Evolutionary conservation across 257 asterid species (phyloP).

Genomic region (Striga asiatica): DNA sequence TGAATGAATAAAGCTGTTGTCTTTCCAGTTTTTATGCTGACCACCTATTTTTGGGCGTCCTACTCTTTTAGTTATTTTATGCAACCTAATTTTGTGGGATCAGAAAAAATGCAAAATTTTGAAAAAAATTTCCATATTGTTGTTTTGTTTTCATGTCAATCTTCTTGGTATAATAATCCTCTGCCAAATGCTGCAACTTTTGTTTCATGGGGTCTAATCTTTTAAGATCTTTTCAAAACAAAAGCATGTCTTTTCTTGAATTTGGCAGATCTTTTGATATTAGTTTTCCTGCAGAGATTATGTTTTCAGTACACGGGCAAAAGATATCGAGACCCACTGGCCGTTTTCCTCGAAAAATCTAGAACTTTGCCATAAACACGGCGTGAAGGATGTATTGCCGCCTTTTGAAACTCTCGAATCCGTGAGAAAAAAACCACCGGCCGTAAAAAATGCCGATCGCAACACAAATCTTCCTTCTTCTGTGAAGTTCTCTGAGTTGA

Average conservation of each 20-base stretch:
- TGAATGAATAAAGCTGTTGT: conserved; percentile 10
- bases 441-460: conserved; percentile 17
- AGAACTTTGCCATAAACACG: conserved; percentile 62
- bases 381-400: conserved; percentile 52
- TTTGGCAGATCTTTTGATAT: neutral
- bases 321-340: conserved; percentile 61
- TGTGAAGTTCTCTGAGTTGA: conserved; percentile 19
- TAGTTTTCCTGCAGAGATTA: conserved; percentile 50
- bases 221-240: neutral
- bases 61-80: conserved; percentile 34
- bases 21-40: conserved; percentile 4
- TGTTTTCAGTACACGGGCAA: conserved; percentile 44
- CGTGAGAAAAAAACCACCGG: conserved; percentile 23
- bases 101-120: conserved; percentile 4
- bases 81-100: conserved; percentile 11
- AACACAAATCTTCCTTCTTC: conserved; percentile 14
- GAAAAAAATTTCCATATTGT: neutral
- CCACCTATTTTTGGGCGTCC: conserved; percentile 14
- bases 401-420: conserved; percentile 47
- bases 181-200: conserved; percentile 1
- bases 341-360: conserved; percentile 61
- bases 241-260: too few species aligned
- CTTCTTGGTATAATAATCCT: neutral
- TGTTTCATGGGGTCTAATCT: neutral
- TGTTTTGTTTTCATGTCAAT: neutral